Percentiles rank a stretch among this genome's conserved stretches.
phyloP scores from a whole-genome alignment of 164 flowering plant species.

The Liriodendron chinense region DNA sequence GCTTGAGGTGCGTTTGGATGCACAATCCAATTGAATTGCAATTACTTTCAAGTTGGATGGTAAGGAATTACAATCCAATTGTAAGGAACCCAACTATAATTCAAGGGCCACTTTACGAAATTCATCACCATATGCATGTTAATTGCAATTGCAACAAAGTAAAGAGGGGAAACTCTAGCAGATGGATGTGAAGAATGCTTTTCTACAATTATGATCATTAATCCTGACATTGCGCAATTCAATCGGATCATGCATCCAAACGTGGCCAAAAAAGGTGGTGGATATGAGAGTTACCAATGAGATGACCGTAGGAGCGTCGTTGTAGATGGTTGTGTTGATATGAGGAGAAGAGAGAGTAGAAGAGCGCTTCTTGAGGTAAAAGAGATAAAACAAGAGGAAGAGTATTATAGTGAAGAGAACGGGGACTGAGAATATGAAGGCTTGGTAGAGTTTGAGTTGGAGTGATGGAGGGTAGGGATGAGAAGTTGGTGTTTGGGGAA shows the following conservation, averaged over 20 bases:
- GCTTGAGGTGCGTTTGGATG: background rate
- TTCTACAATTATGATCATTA: too few species aligned
- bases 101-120: too few species aligned
- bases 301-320: constrained; percentile 23
- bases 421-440: constrained; percentile 62
- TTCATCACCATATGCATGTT: too few species aligned
- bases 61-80: too few species aligned
- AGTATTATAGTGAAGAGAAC: constrained; percentile 53
- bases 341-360: constrained; percentile 30
- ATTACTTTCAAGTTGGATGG: background rate
- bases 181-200: too few species aligned
- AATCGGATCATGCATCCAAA: background rate
- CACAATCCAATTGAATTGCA: background rate
- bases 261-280: background rate
- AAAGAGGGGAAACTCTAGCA: too few species aligned
- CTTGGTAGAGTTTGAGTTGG: constrained; percentile 54
- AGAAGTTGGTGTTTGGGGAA: constrained; percentile 39
- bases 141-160: too few species aligned
- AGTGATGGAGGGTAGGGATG: constrained; percentile 62
- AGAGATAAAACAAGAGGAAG: constrained; percentile 53
- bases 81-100: too few species aligned
- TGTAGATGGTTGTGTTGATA: constrained; percentile 27
- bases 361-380: constrained; percentile 62
- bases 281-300: constrained; percentile 27
- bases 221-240: too few species aligned